phyloP scores from a whole-genome alignment of 331 rosid species.

The Ulmus americana region DNA sequence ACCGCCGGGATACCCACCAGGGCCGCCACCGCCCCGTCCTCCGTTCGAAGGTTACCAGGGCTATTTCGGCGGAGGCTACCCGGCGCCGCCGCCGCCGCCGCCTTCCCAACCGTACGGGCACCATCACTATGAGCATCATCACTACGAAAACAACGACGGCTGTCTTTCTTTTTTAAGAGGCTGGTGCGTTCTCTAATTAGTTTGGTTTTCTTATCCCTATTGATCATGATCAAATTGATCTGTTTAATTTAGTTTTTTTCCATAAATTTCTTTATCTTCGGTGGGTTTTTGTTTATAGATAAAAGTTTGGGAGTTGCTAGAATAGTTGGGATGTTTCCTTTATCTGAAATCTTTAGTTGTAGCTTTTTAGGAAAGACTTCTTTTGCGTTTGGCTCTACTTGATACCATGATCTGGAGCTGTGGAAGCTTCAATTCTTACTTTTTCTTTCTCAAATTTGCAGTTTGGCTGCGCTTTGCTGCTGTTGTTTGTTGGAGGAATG shows the following conservation, averaged over 20 bases:
- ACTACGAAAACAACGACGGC: conserved; percentile 34
- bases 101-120: conserved; percentile 42
- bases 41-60: conserved; percentile 66
- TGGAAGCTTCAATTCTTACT: not conserved
- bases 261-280: not conserved
- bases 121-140: conserved; percentile 43
- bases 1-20: conserved; percentile 38
- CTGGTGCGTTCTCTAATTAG: conserved; percentile 39
- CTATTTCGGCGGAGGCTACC: conserved; percentile 55
- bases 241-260: not conserved
- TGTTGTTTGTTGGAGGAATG: conserved; percentile 88
- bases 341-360: not conserved
- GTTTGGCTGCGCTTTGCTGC: conserved; percentile 81
- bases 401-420: not conserved
- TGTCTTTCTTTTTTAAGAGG: conserved; percentile 51
- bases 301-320: not conserved
- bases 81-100: conserved; percentile 38
- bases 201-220: not conserved
- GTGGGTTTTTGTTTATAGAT: not conserved
- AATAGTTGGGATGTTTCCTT: not conserved
- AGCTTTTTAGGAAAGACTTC: not conserved
- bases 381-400: not conserved
- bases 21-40: conserved; percentile 36
- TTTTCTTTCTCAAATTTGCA: conserved; percentile 28
- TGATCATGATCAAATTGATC: not conserved